Evolutionary conservation across 345 rosid species (phyloP), one percentile per base, ranked within the genome.

Genomic region (Aquilaria sinensis): DNA sequence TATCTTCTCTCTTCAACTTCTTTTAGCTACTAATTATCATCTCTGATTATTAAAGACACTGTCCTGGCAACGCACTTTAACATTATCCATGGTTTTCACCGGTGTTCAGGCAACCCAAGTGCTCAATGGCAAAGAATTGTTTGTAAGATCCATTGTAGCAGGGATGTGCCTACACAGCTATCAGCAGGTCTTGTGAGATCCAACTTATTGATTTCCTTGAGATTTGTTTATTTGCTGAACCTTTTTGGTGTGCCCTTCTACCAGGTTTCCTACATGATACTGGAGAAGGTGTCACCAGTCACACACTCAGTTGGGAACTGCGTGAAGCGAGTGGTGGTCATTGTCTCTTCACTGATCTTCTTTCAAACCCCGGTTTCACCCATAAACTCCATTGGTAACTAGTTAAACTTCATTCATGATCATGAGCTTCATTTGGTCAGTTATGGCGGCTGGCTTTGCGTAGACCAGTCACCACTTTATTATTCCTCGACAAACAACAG

Each of bases 221-320:
- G 31, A 48, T 31, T 14, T 9, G 23, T 31, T 43, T 30, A 47
- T 31, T 15, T 37, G 6, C 8, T 29, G 29, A 60, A 13, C 32
- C 13, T 2, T 45, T 50, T n/a, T 34, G 46, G 49, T 32, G 15
- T 11, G 62, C 43, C 43, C 8, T 37, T 37, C 43, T 5, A 37
- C 8, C 64, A 92, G 97, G 93, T 92, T 5, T 87, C 98, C 4
- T 89, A 89, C 63, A 73, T 74, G 81, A 92, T 92, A 33, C 67
- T 92, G 33, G 79, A 77, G 66, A 84, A 78, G 90, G 89, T 93
- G 55, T 86, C 96, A 15, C 89, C 98, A 2, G 85, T 93, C 11
- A 81, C 85, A 5, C 98, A 93, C 70, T 78, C 97, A 0, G 98
- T 93, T 4, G 98, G 94, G 66, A 92, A 92, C 63, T 77, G 88